Percentiles rank a stretch among this genome's conserved stretches.
These are phyloP conservation scores for Aaosphaeria arxii DNA, from an alignment of 2,329 filamentous ascomycete genomes.

Conservation along the genomic window DNA sequence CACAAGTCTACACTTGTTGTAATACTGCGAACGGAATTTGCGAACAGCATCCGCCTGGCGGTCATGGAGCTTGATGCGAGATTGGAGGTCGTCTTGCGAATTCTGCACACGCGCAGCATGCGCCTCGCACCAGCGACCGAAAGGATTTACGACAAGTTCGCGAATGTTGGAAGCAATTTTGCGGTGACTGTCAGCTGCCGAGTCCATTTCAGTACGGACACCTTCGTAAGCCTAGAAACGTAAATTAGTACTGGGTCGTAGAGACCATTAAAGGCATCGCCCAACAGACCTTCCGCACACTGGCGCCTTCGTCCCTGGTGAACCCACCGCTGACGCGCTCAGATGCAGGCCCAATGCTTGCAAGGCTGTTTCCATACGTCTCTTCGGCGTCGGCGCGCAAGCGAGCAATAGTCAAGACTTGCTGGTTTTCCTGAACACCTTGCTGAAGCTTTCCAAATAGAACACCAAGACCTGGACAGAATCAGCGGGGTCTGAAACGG, in stretches of 20 bases:
- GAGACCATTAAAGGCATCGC: no score
- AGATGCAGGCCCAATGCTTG: constrained; percentile 76
- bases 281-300: constrained; percentile 76
- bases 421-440: constrained; percentile 90
- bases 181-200: constrained; percentile 83
- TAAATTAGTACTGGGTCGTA: not conserved
- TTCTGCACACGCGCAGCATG: constrained; percentile 89
- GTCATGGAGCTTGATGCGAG: constrained; percentile 87
- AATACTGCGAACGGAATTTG: constrained; percentile 93
- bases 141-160: constrained; percentile 91
- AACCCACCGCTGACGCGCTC: constrained; percentile 85
- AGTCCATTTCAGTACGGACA: constrained; percentile 86
- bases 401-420: constrained; percentile 85
- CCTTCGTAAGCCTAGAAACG: constrained; percentile 79
- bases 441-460: constrained; percentile 97
- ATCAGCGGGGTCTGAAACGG: not conserved
- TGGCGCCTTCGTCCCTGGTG: constrained; percentile 87
- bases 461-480: constrained; percentile 72
- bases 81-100: constrained; percentile 91
- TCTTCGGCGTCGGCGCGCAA: constrained; percentile 97
- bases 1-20: constrained; percentile 96
- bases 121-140: constrained; percentile 92
- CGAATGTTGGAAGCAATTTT: constrained; percentile 97
- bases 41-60: constrained; percentile 86
- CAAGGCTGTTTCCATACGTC: constrained; percentile 74